Evolutionary conservation across 23 red algal species (phyloP).

Genomic region (Gracilaria caudata): DNA sequence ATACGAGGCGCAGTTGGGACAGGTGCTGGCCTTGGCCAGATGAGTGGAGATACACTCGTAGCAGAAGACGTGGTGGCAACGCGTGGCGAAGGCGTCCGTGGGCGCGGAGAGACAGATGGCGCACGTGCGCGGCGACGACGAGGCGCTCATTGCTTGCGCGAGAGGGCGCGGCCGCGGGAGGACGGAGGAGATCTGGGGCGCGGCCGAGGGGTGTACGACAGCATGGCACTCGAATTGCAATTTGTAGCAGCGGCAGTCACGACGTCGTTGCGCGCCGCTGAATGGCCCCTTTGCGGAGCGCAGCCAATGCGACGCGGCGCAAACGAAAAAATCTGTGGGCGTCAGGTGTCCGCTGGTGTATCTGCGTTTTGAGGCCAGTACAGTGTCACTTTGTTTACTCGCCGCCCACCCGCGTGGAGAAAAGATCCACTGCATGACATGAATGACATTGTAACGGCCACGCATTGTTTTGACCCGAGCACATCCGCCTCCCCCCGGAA

Average conservation of each 20-base stretch:
- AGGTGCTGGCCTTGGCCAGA: slow-evolving; percentile 64
- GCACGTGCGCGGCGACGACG: slow-evolving; percentile 38
- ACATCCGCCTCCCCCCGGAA: too few species aligned
- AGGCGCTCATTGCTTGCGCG: slow-evolving; percentile 11
- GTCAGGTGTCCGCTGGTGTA: too few species aligned
- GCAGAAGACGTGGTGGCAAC: slow-evolving; percentile 90
- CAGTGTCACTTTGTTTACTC: too few species aligned
- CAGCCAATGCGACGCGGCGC: background rate
- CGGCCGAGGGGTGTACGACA: too few species aligned
- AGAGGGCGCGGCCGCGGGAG: background rate
- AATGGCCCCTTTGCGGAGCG: background rate
- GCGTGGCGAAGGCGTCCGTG: slow-evolving; percentile 66
- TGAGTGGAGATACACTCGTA: slow-evolving; percentile 88
- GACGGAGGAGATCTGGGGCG: too few species aligned
- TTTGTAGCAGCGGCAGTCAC: too few species aligned
- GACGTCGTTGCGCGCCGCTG: background rate
- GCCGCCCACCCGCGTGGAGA: too few species aligned
- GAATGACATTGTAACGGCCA: too few species aligned
- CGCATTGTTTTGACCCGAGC: too few species aligned
- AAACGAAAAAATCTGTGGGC: slow-evolving; percentile 20
- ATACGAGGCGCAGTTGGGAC: slow-evolving; percentile 83
- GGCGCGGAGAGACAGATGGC: slow-evolving; percentile 82
- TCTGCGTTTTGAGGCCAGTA: too few species aligned
- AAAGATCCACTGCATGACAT: too few species aligned
- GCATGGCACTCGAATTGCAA: too few species aligned